Evolutionary conservation across 73 alveolate species (phyloP), one percentile per base, ranked within the genome.

Genomic region (Durusdinium trenchii): DNA sequence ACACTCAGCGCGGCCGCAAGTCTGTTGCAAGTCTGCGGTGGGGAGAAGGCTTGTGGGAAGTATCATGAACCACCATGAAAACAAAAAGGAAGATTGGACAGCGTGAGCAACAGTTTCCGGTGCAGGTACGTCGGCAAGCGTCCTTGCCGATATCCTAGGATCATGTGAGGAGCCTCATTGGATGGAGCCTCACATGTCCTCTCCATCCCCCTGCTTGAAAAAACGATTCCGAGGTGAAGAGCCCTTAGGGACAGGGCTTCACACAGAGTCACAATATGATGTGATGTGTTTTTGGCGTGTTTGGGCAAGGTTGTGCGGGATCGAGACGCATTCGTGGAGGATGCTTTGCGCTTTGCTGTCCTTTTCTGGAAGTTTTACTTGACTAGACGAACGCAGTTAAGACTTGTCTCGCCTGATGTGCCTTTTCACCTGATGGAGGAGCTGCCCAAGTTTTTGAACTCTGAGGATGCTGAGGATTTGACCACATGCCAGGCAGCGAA

Each of bases 391-490:
- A 23, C n/a, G 3, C 1, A 32, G n/a, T 23, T 60, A 32, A 23
- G 30, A 32, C 18, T 60, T 60, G 73, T 60, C 18, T 60, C n/a
- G n/a, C n/a, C n/a, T n/a, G n/a, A n/a, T 32, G n/a, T 60, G 73
- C 30, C n/a, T 23, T 32, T 60, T 60, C 73, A 23, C 30, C 60
- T 78, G 54, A 28, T n/a, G 30, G 51, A 89, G 96, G 96, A 61
- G 86, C 78, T 89, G 45, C 96, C 96, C 42, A 89, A 89, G 96
- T 89, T 89, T 48, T 73, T 89, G 86, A 46, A 45, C 40, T 89
- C 96, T 26, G 96, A 89, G 82, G 96, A 89, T 46, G 96, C 96
- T 0, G 86, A 89, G 16, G 85, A 89, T 35, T 85, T 64, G 52
- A 42, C 96, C 73, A 64, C 81, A 42, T 61, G 85, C 86, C 75